These are phyloP conservation scores for Rhodamnia argentea DNA, from an alignment of 345 rosid species.

Conservation along the genomic window DNA sequence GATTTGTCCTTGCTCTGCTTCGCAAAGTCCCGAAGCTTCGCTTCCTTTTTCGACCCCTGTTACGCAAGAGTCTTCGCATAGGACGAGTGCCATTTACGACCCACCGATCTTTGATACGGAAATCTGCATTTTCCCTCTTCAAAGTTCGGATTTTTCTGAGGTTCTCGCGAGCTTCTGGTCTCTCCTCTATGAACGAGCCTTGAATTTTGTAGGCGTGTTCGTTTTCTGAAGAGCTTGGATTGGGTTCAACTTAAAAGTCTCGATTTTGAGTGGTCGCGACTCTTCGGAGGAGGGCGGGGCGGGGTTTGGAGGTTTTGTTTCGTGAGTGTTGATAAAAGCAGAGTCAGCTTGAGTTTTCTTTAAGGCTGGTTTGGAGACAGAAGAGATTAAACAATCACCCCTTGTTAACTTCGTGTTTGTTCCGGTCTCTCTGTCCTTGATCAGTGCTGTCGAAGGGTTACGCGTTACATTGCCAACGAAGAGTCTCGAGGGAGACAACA, in stretches of 20 bases:
- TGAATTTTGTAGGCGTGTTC: not conserved
- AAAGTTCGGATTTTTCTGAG: not conserved
- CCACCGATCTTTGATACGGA: not conserved
- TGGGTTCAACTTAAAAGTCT: constrained; percentile 19
- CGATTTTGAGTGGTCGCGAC: constrained; percentile 10
- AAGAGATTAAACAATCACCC: not conserved
- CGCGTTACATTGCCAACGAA: constrained; percentile 3
- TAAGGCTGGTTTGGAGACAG: constrained; percentile 7
- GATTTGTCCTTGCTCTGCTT: not conserved
- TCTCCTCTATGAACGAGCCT: not conserved
- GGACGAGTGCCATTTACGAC: not conserved
- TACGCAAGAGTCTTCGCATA: not conserved
- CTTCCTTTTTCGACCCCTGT: not conserved
- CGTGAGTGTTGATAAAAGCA: constrained; percentile 28
- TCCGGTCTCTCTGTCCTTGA: not conserved
- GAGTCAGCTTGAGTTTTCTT: constrained; percentile 33
- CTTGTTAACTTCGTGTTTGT: not conserved
- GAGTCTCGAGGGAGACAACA: constrained; percentile 2
- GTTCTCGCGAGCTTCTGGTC: constrained; percentile 2
- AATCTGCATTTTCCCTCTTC: not conserved
- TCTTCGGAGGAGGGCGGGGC: not conserved
- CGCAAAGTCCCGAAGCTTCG: not conserved
- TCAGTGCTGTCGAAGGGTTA: not conserved
- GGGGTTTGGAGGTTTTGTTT: constrained; percentile 3
- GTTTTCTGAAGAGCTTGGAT: not conserved